Base-by-base conservation (phyloP, 1,284 basidiomycete genomes). In the Cryptococcus sp. region DNA sequence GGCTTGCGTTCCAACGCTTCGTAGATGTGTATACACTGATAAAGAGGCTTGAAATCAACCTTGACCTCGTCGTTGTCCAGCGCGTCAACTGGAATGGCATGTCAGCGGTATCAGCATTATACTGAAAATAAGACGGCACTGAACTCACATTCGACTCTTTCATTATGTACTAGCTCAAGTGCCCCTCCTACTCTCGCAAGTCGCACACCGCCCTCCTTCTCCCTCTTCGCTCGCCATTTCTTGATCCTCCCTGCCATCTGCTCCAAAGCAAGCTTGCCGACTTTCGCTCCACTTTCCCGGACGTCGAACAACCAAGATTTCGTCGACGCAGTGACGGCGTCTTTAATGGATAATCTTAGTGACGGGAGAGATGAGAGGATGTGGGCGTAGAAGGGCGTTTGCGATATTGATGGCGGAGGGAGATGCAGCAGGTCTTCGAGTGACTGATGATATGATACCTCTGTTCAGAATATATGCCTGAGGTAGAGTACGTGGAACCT, bases 251-350 rank as follows among this genome's bases (percentile, higher is more conserved):
- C 78, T 50, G 93, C 90, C 91, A 98, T 98, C 20, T 87, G 86
- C 65, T 97, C 93, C 39, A 96, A 83, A 0, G 95, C 95, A 5
- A 93, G 83, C 62, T 84, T 85, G 2, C 96, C 96, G 1, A 99
- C 90, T 49, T 89, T 85, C 0, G 88, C 85, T 57, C 90, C 91
- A 60, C 90, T 85, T 68, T 97, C 93, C 53, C 96, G 83, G 56
- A 98, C 93, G 69, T 98, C 93, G 54, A 95, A 86, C 25, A 99
- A 81, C 96, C 96, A 99, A 62, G 96, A 89, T 76, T 98, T 99
- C 81, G 93, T 89, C 8, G 93, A 91, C 0, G 92, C 89, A 0
- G 91, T 95, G 2, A 99, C 96, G 0, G 91, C 90, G 68, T 91
- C 88, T 74, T 94, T 92, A 72, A 99, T 91, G 66, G 93, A 89